A percentile compares a stretch with the other conserved stretches of the same genome.
Evolutionary conservation across 1,284 basidiomycete genomes (phyloP).

Genomic region (Chalciporus sp.): DNA sequence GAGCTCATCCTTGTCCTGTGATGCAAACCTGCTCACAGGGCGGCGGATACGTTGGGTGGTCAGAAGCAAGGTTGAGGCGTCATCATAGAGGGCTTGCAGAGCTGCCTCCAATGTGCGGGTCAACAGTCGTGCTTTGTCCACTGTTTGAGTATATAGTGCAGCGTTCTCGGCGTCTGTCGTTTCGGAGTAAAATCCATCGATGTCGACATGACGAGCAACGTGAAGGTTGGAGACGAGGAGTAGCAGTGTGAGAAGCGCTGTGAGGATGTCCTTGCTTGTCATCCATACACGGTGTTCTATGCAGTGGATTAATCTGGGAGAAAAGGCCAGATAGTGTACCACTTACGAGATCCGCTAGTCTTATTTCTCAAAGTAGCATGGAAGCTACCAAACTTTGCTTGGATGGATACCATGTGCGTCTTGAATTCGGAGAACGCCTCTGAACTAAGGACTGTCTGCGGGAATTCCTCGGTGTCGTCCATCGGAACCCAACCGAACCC

Average conservation of each 20-base stretch:
- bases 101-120: constrained; percentile 68
- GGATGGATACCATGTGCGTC: constrained; percentile 47
- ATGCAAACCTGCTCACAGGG: constrained; percentile 36
- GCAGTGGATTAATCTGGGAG: constrained; percentile 12
- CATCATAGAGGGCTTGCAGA: constrained; percentile 73
- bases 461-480: constrained; percentile 49
- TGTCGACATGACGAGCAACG: constrained; percentile 74
- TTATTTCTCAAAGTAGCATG: constrained; percentile 41
- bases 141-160: constrained; percentile 59
- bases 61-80: constrained; percentile 58
- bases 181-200: constrained; percentile 68
- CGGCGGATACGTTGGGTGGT: constrained; percentile 55
- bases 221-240: constrained; percentile 66
- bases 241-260: constrained; percentile 58
- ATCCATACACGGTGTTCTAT: constrained; percentile 32
- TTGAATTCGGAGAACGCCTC: constrained; percentile 59
- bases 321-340: background rate
- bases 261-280: constrained; percentile 50
- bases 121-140: constrained; percentile 65
- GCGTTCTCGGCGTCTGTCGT: constrained; percentile 41
- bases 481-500: constrained; percentile 76
- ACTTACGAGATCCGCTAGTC: constrained; percentile 45
- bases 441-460: constrained; percentile 50
- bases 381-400: constrained; percentile 48
- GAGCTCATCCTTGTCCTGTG: constrained; percentile 39